A percentile compares a stretch with the other conserved stretches of the same genome.
phyloP scores from a whole-genome alignment of 1,139 yeast genomes.

The Lodderomyces orthopsilosis region DNA sequence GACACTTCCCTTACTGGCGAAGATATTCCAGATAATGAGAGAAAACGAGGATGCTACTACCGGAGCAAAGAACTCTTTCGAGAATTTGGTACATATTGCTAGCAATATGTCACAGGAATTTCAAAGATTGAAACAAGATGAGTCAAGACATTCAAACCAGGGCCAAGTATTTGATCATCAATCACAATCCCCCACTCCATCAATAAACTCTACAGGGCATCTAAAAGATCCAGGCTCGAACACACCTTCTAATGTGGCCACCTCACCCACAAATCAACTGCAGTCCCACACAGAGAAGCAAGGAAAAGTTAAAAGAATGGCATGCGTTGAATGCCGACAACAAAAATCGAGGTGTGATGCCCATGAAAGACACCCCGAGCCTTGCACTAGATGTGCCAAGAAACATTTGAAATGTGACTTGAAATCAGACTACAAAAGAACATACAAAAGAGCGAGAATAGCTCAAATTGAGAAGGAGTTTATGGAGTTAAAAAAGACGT shows the following conservation, averaged over 20 bases:
- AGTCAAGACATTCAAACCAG: slow-evolving; percentile 16
- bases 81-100: slow-evolving; percentile 45
- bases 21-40: neutral
- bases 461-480: slow-evolving; percentile 84
- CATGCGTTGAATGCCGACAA: slow-evolving; percentile 95
- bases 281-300: slow-evolving; percentile 14
- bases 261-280: slow-evolving; percentile 5
- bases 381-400: slow-evolving; percentile 79
- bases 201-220: slow-evolving; percentile 7
- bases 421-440: slow-evolving; percentile 79
- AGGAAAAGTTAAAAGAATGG: slow-evolving; percentile 56
- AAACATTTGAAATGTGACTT: slow-evolving; percentile 68
- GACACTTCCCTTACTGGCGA: neutral
- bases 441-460: slow-evolving; percentile 81
- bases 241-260: neutral
- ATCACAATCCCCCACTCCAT: slow-evolving; percentile 12
- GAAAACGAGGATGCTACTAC: neutral
- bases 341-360: slow-evolving; percentile 92
- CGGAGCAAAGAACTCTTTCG: slow-evolving; percentile 25
- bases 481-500: slow-evolving; percentile 57
- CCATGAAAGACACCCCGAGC: slow-evolving; percentile 67
- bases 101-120: slow-evolving; percentile 42
- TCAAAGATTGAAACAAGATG: slow-evolving; percentile 24
- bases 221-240: neutral
- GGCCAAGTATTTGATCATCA: neutral